These are phyloP conservation scores for Xylariaceae sp. DNA, from an alignment of 2,329 filamentous ascomycete genomes.

Conservation along the genomic window DNA sequence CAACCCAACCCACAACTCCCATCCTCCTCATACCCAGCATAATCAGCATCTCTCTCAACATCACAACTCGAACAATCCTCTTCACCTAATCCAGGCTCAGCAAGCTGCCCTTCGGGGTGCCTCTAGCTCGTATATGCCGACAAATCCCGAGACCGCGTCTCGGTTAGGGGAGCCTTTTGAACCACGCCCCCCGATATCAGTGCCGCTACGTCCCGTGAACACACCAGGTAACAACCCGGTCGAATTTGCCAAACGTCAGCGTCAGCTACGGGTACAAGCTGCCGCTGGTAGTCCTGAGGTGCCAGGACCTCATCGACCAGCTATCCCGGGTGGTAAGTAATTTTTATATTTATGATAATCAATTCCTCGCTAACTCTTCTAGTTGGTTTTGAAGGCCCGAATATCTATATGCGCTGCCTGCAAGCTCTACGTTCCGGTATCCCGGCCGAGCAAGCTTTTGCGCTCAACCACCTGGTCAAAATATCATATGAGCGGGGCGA, in stretches of 20 bases:
- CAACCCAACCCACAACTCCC: slow-evolving; percentile 29
- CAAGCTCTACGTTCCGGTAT: slow-evolving; percentile 81
- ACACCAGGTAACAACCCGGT: slow-evolving; percentile 75
- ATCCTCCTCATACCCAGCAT: slow-evolving; percentile 27
- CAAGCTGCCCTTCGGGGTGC: slow-evolving; percentile 39
- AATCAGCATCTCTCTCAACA: slow-evolving; percentile 33
- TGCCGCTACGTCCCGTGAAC: slow-evolving; percentile 72
- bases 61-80: slow-evolving; percentile 35
- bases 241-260: slow-evolving; percentile 65
- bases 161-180: slow-evolving; percentile 70
- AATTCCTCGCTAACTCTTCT: slow-evolving; percentile 25
- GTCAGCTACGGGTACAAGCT: slow-evolving; percentile 43
- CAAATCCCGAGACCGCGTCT: slow-evolving; percentile 59
- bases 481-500: slow-evolving; percentile 94
- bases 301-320: slow-evolving; percentile 57
- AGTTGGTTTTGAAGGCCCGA: slow-evolving; percentile 73
- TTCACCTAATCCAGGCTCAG: slow-evolving; percentile 37
- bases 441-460: slow-evolving; percentile 84
- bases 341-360: neutral
- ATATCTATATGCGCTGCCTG: slow-evolving; percentile 89
- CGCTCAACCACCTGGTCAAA: slow-evolving; percentile 89
- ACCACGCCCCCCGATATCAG: slow-evolving; percentile 61
- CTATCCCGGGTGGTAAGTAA: slow-evolving; percentile 62
- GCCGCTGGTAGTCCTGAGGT: slow-evolving; percentile 36
- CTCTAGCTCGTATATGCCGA: slow-evolving; percentile 52